A percentile compares a stretch with the other conserved stretches of the same genome.
phyloP scores from a whole-genome alignment of 148 eudicot genomes.

The Cornus kousa region DNA sequence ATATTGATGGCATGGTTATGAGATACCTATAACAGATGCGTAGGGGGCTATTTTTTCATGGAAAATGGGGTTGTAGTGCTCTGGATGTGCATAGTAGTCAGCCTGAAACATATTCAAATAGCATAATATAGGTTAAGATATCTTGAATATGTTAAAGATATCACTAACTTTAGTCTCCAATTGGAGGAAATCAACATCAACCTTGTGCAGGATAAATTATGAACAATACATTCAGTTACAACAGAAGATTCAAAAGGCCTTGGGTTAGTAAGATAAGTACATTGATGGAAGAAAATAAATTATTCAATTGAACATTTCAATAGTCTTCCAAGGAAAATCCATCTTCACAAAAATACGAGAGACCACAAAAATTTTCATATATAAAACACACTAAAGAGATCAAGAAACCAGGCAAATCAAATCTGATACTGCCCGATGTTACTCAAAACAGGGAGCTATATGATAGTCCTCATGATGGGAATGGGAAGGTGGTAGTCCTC shows the following conservation, averaged over 20 bases:
- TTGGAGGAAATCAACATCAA: constrained; percentile 1
- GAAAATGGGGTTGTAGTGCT: constrained; percentile 78
- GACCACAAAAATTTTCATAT: not conserved
- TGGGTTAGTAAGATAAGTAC: not conserved
- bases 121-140: constrained; percentile 3
- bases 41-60: constrained; percentile 91
- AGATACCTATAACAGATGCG: constrained; percentile 92
- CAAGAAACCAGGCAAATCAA: not conserved
- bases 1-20: not conserved
- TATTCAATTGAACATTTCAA: too few relatives aligned
- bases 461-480: too few relatives aligned
- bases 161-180: not conserved
- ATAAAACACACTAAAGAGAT: not conserved
- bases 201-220: not conserved
- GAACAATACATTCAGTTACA: not conserved
- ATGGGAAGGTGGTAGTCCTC: not conserved
- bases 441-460: not conserved
- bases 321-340: not conserved
- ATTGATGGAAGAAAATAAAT: not conserved
- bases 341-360: not conserved
- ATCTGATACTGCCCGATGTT: not conserved
- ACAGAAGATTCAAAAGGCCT: not conserved
- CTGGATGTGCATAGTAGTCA: constrained; percentile 98
- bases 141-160: not conserved
- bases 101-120: constrained; percentile 47